phyloP scores from a whole-genome alignment of 1,284 basidiomycete genomes.

The Microbotryum saponariae region DNA sequence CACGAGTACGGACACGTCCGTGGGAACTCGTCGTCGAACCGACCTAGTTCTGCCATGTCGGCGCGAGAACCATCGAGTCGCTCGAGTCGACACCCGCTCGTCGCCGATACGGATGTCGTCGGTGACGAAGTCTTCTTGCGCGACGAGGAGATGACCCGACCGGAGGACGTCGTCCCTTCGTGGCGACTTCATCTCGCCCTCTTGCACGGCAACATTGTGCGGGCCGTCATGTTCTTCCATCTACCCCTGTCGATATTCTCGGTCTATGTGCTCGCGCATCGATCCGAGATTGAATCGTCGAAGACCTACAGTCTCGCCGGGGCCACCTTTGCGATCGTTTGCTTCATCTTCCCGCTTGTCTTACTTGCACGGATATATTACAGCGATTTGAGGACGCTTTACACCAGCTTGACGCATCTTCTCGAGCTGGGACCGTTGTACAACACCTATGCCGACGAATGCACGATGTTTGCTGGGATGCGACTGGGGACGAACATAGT shows the following conservation, averaged over 20 bases:
- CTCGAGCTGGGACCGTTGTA: constrained; percentile 90
- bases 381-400: constrained; percentile 79
- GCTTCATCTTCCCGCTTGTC: constrained; percentile 70
- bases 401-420: constrained; percentile 84
- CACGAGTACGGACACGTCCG: not conserved
- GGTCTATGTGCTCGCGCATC: constrained; percentile 69
- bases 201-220: constrained; percentile 78
- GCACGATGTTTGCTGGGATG: constrained; percentile 76
- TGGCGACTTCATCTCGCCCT: constrained; percentile 25
- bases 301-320: constrained; percentile 54
- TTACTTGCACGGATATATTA: constrained; percentile 66
- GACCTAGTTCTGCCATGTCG: too few relatives aligned
- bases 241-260: constrained; percentile 88
- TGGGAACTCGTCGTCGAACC: too few relatives aligned
- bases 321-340: constrained; percentile 63
- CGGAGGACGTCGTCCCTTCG: constrained; percentile 14
- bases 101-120: constrained; percentile 16
- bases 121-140: constrained; percentile 21
- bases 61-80: too few relatives aligned
- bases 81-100: too few relatives aligned
- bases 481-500: constrained; percentile 73
- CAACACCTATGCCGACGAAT: constrained; percentile 86
- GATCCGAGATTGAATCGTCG: constrained; percentile 48
- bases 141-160: constrained; percentile 6
- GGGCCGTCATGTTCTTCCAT: constrained; percentile 83